A percentile compares a stretch with the other conserved stretches of the same genome.
These are phyloP conservation scores for Penicillium lividum DNA, from an alignment of 495 filamentous ascomycete species.

Conservation along the genomic window DNA sequence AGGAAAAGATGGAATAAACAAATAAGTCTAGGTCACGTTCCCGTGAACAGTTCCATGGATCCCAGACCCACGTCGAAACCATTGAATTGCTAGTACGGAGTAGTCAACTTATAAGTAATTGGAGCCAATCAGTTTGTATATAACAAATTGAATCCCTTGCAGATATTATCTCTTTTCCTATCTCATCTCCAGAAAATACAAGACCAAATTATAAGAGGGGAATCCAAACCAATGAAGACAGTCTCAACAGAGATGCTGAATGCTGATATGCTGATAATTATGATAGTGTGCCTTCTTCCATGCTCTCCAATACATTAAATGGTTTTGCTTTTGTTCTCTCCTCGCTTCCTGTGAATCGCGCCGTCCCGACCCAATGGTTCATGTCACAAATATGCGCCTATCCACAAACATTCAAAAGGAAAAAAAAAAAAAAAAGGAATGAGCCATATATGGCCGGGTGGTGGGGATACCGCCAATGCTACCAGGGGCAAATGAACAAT, in stretches of 20 bases:
- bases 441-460: not conserved
- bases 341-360: slow-evolving; percentile 29
- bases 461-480: slow-evolving; percentile 1
- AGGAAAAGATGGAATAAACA: too few species aligned
- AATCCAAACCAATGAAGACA: slow-evolving; percentile 4
- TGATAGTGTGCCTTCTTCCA: slow-evolving; percentile 23
- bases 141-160: too few species aligned
- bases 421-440: slow-evolving; percentile 14
- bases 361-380: slow-evolving; percentile 30
- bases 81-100: too few species aligned
- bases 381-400: slow-evolving; percentile 36
- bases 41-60: too few species aligned
- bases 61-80: too few species aligned
- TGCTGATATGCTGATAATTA: slow-evolving; percentile 31
- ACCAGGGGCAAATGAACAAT: slow-evolving; percentile 2
- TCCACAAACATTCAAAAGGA: slow-evolving; percentile 25
- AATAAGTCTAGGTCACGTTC: too few species aligned
- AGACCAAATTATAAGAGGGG: slow-evolving; percentile 13
- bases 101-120: too few species aligned
- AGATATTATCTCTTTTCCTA: too few species aligned
- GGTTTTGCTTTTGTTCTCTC: slow-evolving; percentile 23
- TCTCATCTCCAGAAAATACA: not conserved
- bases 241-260: slow-evolving; percentile 21
- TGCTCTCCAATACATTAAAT: slow-evolving; percentile 26
- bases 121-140: too few species aligned